phyloP scores from a whole-genome alignment of 2,329 filamentous ascomycete species.

The Fusarium lateritium region DNA sequence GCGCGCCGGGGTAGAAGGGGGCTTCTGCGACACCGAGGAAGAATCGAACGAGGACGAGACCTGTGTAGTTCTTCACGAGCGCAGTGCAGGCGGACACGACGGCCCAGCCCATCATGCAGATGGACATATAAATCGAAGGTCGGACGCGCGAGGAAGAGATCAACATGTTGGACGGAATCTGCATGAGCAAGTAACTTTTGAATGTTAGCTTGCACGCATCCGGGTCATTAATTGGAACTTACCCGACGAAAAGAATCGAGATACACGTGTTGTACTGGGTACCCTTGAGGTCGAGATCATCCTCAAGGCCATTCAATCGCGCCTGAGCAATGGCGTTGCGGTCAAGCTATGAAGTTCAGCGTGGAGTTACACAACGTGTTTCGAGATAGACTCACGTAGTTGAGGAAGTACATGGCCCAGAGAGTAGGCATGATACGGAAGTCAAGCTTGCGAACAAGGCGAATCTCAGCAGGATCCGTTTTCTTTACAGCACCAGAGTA shows the following conservation, averaged over 20 bases:
- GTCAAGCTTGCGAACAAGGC: constrained; percentile 56
- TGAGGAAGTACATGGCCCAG: constrained; percentile 59
- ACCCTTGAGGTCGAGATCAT: constrained; percentile 64
- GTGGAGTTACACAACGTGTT: accelerated
- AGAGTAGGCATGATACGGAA: constrained; percentile 56
- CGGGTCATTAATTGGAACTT: constrained; percentile 6
- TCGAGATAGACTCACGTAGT: constrained; percentile 47
- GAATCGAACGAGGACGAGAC: constrained; percentile 55
- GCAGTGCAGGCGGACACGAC: constrained; percentile 60
- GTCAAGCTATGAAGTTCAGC: constrained; percentile 55
- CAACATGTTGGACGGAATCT: constrained; percentile 59
- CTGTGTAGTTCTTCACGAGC: constrained; percentile 56
- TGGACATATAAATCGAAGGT: constrained; percentile 61
- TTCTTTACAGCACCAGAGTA: constrained; percentile 55
- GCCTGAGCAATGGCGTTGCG: constrained; percentile 71
- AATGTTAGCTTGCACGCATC: background rate
- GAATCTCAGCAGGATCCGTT: constrained; percentile 53
- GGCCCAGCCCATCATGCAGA: constrained; percentile 57
- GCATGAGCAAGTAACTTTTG: constrained; percentile 45
- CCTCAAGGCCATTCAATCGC: constrained; percentile 66
- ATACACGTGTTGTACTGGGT: constrained; percentile 54
- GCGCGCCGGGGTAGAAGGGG: constrained; percentile 65
- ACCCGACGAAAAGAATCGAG: constrained; percentile 57
- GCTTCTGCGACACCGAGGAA: constrained; percentile 68
- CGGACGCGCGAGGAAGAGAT: constrained; percentile 55